A percentile compares a stretch with the other conserved stretches of the same genome.
Evolutionary conservation across 306 rosid species (phyloP).

Genomic region (Corylus heterophylla): DNA sequence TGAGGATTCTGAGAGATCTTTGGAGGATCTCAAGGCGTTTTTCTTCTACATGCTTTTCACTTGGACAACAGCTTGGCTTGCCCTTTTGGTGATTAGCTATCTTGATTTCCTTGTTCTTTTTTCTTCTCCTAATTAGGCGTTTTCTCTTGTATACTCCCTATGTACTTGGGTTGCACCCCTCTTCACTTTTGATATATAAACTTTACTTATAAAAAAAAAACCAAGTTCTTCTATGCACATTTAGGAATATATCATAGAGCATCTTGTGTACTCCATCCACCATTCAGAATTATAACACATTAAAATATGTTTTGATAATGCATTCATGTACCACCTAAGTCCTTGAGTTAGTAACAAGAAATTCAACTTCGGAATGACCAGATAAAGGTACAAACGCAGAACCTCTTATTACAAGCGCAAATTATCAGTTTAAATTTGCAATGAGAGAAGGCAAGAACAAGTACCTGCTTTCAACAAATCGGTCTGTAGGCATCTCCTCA

Average conservation of each 20-base stretch:
- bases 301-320: neutral
- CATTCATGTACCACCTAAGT: neutral
- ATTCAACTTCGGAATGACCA: neutral
- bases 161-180: no score
- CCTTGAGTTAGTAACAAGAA: neutral
- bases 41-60: no score
- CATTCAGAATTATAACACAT: neutral
- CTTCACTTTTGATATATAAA: no score
- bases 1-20: no score
- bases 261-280: neutral
- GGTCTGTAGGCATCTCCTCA: conserved; percentile 99
- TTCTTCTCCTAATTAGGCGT: no score
- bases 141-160: no score
- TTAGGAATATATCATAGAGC: neutral
- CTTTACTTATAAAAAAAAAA: no score
- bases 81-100: no score
- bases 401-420: neutral
- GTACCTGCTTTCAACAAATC: conserved; percentile 96
- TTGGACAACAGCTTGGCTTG: no score
- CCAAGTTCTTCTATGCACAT: neutral
- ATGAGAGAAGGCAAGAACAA: conserved; percentile 15
- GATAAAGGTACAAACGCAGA: neutral
- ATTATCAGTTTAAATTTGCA: neutral
- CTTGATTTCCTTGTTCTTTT: no score
- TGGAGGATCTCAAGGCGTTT: no score